Percentiles rank a stretch among this genome's conserved stretches.
Evolutionary conservation across 2,329 filamentous ascomycete species (phyloP).

Genomic region (Pseudogymnoascus sp.): DNA sequence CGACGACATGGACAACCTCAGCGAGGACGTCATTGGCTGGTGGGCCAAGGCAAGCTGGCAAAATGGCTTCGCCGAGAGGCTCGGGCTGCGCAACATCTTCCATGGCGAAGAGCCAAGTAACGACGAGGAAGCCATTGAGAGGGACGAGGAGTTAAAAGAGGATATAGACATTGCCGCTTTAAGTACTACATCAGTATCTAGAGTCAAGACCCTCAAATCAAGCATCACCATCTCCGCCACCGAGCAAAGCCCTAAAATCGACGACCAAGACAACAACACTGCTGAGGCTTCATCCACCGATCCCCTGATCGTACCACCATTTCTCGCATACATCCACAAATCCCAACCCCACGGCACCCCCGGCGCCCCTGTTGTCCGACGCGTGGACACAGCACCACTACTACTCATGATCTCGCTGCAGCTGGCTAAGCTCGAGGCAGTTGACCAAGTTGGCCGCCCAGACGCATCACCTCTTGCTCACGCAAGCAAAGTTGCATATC

Average conservation of each 20-base stretch:
- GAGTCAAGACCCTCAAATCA: slow-evolving; percentile 13
- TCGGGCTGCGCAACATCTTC: slow-evolving; percentile 61
- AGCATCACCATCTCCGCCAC: slow-evolving; percentile 10
- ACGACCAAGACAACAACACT: slow-evolving; percentile 15
- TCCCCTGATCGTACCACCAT: slow-evolving; percentile 52
- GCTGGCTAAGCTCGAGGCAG: slow-evolving; percentile 71
- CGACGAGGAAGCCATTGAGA: slow-evolving; percentile 28
- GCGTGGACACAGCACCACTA: slow-evolving; percentile 79
- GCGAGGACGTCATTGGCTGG: slow-evolving; percentile 87
- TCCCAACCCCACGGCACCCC: slow-evolving; percentile 30
- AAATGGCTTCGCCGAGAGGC: slow-evolving; percentile 65
- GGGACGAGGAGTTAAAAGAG: slow-evolving; percentile 23
- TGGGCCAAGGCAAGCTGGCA: slow-evolving; percentile 96
- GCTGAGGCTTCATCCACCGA: slow-evolving; percentile 17
- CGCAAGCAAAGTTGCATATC: slow-evolving; percentile 69
- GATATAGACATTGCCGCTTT: slow-evolving; percentile 24
- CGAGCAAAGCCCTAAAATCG: slow-evolving; percentile 12
- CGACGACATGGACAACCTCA: slow-evolving; percentile 75
- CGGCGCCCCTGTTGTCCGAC: slow-evolving; percentile 60
- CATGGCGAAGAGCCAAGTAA: slow-evolving; percentile 35
- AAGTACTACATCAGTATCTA: slow-evolving; percentile 28
- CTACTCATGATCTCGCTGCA: slow-evolving; percentile 75
- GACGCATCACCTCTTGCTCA: slow-evolving; percentile 67
- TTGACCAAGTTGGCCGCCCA: slow-evolving; percentile 52
- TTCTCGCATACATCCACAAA: slow-evolving; percentile 76